These are phyloP conservation scores for Diaporthe ampelina DNA, from an alignment of 2,329 filamentous ascomycete genomes.

Conservation along the genomic window DNA sequence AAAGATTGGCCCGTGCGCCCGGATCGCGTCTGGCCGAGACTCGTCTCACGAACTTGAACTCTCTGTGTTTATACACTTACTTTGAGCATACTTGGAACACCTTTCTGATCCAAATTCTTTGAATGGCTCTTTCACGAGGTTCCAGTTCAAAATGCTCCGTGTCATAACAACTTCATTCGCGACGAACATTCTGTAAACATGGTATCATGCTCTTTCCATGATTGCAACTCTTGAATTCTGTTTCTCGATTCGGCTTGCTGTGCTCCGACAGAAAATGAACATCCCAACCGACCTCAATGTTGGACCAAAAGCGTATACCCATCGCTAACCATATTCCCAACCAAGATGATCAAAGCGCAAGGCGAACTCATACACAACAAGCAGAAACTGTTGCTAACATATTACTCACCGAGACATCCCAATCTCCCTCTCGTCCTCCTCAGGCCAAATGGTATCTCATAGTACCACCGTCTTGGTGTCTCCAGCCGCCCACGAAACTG, in stretches of 20 bases:
- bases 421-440: not conserved
- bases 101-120: too few relatives aligned
- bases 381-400: not conserved
- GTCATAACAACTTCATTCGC: not conserved
- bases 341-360: not conserved
- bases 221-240: too few relatives aligned
- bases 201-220: too few relatives aligned
- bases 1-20: constrained; percentile 26
- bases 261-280: constrained; percentile 6
- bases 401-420: not conserved
- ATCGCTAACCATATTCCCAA: constrained; percentile 22
- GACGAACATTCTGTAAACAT: too few relatives aligned
- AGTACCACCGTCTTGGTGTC: constrained; percentile 34
- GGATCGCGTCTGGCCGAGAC: not conserved
- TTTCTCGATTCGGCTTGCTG: too few relatives aligned
- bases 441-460: not conserved
- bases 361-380: not conserved
- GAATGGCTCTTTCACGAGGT: too few relatives aligned
- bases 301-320: not conserved
- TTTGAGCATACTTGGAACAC: not conserved
- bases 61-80: not conserved
- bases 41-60: not conserved
- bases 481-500: constrained; percentile 39
- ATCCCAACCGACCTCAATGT: constrained; percentile 21
- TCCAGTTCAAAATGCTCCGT: not conserved